phyloP scores from a whole-genome alignment of 192 early-diverging fungal species.

The Coemansia sp. region DNA sequence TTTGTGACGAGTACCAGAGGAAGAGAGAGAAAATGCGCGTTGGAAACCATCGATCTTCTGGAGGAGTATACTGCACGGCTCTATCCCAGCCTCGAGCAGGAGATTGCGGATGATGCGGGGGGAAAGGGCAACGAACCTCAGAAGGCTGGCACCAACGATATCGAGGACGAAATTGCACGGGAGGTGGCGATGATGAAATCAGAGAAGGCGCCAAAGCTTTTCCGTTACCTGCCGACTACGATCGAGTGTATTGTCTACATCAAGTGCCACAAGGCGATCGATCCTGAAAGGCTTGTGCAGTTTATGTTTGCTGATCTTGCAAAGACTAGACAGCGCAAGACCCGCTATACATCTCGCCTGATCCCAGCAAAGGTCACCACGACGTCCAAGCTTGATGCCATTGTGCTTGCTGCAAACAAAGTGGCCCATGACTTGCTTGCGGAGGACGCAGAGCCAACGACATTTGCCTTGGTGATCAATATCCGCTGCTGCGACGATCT shows the following conservation, averaged over 20 bases:
- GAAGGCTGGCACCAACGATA: conserved; percentile 15
- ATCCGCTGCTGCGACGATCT: conserved; percentile 52
- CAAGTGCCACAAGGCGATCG: conserved; percentile 45
- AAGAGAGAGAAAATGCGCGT: conserved; percentile 43
- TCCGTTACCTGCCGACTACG: conserved; percentile 45
- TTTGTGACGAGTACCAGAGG: conserved; percentile 50
- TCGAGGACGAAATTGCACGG: conserved; percentile 53
- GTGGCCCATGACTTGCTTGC: conserved; percentile 39
- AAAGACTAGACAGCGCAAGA: conserved; percentile 45
- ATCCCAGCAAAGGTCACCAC: conserved; percentile 48
- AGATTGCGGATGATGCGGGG: conserved; percentile 24
- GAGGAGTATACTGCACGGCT: conserved; percentile 45
- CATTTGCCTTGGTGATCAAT: conserved; percentile 53
- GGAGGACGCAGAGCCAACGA: conserved; percentile 49
- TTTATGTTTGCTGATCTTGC: conserved; percentile 48
- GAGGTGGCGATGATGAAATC: conserved; percentile 51
- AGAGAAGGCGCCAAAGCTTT: conserved; percentile 25
- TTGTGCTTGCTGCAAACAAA: conserved; percentile 35
- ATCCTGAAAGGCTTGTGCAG: conserved; percentile 43
- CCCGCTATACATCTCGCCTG: conserved; percentile 43
- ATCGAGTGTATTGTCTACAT: conserved; percentile 53
- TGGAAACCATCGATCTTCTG: conserved; percentile 48
- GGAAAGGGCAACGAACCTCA: neutral
- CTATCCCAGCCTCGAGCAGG: conserved; percentile 46
- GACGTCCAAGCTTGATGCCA: conserved; percentile 47